Evolutionary conservation across 1,284 basidiomycete genomes (phyloP).

Genomic region (Melampsora occidentalis): DNA sequence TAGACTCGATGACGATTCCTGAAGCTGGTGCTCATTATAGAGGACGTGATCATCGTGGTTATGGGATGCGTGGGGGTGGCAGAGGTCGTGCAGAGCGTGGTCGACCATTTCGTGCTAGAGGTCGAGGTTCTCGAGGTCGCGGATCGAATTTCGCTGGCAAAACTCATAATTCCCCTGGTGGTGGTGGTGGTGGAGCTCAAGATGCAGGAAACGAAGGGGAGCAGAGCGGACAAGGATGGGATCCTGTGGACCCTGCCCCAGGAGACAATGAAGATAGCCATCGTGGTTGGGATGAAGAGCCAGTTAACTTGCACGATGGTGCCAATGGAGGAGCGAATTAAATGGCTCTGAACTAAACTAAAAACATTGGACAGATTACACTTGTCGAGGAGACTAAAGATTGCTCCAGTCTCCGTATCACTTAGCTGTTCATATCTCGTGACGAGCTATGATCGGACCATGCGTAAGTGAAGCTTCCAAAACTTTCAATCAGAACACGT

Average conservation of each 20-base stretch:
- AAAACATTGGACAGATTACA: no score
- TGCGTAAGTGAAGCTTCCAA: not conserved
- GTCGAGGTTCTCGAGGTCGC: not conserved
- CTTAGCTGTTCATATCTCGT: slow-evolving; percentile 1
- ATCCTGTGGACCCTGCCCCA: not conserved
- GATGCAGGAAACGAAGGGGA: not conserved
- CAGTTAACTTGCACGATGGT: not conserved
- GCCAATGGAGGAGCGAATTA: no score
- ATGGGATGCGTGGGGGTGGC: slow-evolving; percentile 22
- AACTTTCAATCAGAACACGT: no score
- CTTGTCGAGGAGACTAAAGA: no score
- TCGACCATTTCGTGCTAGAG: not conserved
- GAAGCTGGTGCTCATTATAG: slow-evolving; percentile 10
- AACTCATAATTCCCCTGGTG: not conserved
- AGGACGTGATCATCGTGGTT: slow-evolving; percentile 12
- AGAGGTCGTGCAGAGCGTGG: slow-evolving; percentile 18
- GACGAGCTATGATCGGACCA: slow-evolving; percentile 6
- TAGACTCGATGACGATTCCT: slow-evolving; percentile 39
- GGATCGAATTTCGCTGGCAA: not conserved
- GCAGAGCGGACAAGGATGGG: not conserved
- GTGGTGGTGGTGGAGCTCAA: not conserved
- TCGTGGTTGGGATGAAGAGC: not conserved
- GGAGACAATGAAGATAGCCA: not conserved
- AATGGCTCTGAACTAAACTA: no score
- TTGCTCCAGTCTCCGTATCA: not conserved